Conservation (phyloP, 2,329 filamentous ascomycete genomes). For the Cadophora malorum region DNA sequence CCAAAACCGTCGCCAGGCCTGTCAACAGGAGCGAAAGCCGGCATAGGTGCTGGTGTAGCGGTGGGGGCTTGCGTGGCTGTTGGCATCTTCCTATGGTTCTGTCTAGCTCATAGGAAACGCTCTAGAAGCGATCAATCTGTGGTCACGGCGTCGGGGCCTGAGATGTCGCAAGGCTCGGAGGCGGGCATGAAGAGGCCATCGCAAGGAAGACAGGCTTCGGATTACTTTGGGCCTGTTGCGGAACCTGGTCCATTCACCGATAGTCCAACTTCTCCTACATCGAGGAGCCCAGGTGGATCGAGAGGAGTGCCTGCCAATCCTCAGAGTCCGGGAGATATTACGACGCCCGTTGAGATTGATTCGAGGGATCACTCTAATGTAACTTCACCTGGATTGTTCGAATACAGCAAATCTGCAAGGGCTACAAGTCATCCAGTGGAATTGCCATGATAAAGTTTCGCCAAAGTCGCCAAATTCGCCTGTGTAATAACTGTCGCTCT, state of each 20-base stretch:
- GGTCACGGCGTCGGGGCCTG: conserved; percentile 22
- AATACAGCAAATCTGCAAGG: conserved; percentile 36
- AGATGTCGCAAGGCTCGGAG: conserved; percentile 34
- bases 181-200: conserved; percentile 23
- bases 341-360: conserved; percentile 61
- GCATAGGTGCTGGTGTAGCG: conserved; percentile 47
- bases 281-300: conserved; percentile 43
- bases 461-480: conserved; percentile 16
- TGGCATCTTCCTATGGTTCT: conserved; percentile 55
- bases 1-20: conserved; percentile 6
- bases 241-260: conserved; percentile 52
- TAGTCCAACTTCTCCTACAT: conserved; percentile 11
- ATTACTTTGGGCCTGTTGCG: conserved; percentile 48
- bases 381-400: conserved; percentile 34
- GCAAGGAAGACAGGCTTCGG: conserved; percentile 23
- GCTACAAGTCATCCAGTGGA: conserved; percentile 50
- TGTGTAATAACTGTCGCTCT: conserved; percentile 17
- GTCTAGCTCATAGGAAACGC: conserved; percentile 46
- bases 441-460: conserved; percentile 49
- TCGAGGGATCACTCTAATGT: conserved; percentile 41
- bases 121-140: conserved; percentile 27
- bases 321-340: conserved; percentile 56
- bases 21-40: conserved; percentile 11
- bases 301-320: conserved; percentile 53
- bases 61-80: conserved; percentile 52